These are phyloP conservation scores for Amaranthus tricolor DNA, from an alignment of 179 eudicot species.

Conservation along the genomic window DNA sequence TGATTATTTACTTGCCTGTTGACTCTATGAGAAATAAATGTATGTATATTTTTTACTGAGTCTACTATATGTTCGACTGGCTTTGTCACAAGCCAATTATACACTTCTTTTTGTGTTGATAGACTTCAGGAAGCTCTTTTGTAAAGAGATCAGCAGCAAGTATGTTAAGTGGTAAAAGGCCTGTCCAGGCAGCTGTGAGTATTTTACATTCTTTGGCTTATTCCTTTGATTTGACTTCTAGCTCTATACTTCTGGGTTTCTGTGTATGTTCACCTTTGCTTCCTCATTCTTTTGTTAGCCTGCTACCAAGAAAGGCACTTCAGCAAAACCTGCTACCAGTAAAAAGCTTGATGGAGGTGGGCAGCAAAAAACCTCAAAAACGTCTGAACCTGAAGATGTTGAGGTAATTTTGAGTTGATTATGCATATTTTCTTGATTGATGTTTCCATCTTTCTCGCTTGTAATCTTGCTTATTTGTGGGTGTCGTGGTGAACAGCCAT, in stretches of 20 bases:
- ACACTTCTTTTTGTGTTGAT: slow-evolving; percentile 14
- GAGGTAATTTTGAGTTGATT: slow-evolving; percentile 51
- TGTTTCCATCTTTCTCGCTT: neutral
- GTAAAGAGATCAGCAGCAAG: slow-evolving; percentile 88
- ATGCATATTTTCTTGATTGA: neutral
- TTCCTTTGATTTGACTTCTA: neutral
- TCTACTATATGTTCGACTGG: neutral
- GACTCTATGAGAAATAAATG: too few species aligned
- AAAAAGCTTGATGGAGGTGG: slow-evolving; percentile 75
- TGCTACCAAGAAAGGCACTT: slow-evolving; percentile 61
- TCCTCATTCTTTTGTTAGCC: slow-evolving; percentile 41
- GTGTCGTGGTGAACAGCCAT: slow-evolving; percentile 57
- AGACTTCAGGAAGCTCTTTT: slow-evolving; percentile 63
- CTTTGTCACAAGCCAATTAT: neutral
- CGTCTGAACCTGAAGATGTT: slow-evolving; percentile 80
- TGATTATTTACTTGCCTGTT: too few species aligned
- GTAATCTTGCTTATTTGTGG: neutral
- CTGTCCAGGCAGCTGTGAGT: slow-evolving; percentile 80
- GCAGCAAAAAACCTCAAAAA: slow-evolving; percentile 51
- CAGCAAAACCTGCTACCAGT: slow-evolving; percentile 52
- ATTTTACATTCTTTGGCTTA: slow-evolving; percentile 12
- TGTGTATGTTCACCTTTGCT: neutral
- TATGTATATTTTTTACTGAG: neutral
- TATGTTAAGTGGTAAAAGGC: slow-evolving; percentile 95
- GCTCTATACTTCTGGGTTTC: neutral